Conservation (phyloP, 495 filamentous ascomycete genomes). For the Chaetomium fimeti region DNA sequence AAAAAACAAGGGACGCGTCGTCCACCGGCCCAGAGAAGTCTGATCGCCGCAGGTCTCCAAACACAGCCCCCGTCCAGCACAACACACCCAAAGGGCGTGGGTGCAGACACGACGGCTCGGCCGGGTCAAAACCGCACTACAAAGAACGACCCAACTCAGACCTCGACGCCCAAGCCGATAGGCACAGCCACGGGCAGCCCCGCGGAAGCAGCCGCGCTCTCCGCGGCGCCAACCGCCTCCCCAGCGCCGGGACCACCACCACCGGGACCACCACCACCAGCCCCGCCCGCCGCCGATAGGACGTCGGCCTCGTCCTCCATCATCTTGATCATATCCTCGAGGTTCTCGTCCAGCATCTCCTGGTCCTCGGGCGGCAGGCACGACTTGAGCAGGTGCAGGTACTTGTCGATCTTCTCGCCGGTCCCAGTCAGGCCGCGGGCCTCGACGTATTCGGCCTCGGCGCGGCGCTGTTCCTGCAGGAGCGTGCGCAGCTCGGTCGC, state of each 20-base stretch:
- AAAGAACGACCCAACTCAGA: too few species aligned
- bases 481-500: slow-evolving; percentile 42
- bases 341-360: slow-evolving; percentile 46
- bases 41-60: too few species aligned
- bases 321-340: slow-evolving; percentile 52
- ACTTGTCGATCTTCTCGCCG: slow-evolving; percentile 50
- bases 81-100: too few species aligned
- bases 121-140: background rate
- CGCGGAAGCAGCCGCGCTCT: background rate
- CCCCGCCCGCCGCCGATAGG: background rate
- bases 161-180: background rate
- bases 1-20: too few species aligned
- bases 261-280: too few species aligned
- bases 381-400: slow-evolving; percentile 45
- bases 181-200: background rate
- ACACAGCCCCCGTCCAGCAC: too few species aligned
- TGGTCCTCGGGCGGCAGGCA: slow-evolving; percentile 49
- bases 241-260: background rate
- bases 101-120: too few species aligned
- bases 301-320: slow-evolving; percentile 48
- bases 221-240: background rate
- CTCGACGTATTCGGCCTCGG: slow-evolving; percentile 49
- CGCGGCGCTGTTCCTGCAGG: slow-evolving; percentile 40
- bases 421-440: slow-evolving; percentile 47
- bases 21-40: too few species aligned